Conservation (phyloP, 140 eudicot species). For the Ambrosia hybrid region DNA sequence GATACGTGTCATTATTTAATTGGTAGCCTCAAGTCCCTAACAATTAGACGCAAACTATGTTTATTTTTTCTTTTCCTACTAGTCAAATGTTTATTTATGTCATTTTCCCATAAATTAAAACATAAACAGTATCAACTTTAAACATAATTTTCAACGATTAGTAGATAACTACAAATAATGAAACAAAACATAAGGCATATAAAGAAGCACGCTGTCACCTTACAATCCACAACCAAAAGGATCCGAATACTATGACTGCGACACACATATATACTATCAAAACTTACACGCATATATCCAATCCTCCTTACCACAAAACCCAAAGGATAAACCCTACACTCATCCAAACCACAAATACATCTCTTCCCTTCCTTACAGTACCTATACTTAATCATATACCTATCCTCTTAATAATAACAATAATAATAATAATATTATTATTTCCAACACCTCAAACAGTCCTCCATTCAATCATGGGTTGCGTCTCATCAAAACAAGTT, state of each 20-base stretch:
- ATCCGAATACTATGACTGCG: conserved; percentile 5
- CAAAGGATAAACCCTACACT: conserved; percentile 30
- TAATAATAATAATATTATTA: background rate
- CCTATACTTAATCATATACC: no score
- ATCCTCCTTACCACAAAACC: background rate
- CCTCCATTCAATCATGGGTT: conserved; percentile 61
- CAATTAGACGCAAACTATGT: no score
- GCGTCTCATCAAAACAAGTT: conserved; percentile 70
- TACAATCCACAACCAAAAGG: conserved; percentile 25
- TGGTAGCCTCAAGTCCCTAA: no score
- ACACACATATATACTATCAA: background rate
- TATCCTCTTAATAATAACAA: no score
- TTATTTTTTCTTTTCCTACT: no score
- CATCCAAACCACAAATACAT: conserved; percentile 24
- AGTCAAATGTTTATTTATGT: no score
- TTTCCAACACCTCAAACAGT: background rate
- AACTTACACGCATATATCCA: background rate
- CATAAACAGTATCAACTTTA: no score
- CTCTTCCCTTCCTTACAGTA: no score
- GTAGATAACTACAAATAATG: background rate
- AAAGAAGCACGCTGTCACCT: conserved; percentile 21
- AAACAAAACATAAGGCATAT: background rate
- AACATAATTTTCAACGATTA: background rate
- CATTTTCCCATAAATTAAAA: no score
- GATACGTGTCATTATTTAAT: no score